These are phyloP conservation scores for Onygena corvina DNA, from an alignment of 2,329 filamentous ascomycete genomes.

Conservation along the genomic window DNA sequence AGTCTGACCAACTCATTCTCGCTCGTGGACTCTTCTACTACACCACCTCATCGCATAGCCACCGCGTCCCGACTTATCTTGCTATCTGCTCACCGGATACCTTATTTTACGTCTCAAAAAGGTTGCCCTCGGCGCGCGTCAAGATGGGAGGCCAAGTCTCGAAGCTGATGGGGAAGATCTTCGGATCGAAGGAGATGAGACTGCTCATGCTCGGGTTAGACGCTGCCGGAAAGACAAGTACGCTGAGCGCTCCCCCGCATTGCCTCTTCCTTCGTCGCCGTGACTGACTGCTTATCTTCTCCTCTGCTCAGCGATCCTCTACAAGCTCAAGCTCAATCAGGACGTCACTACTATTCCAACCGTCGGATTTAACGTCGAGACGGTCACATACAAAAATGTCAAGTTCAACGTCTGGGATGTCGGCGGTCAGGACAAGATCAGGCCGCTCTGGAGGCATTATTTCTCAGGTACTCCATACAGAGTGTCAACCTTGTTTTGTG, in stretches of 20 bases:
- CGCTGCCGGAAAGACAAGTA: slow-evolving; percentile 91
- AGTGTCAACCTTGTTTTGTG: slow-evolving; percentile 20
- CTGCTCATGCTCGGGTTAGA: slow-evolving; percentile 96
- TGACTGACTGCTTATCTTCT: slow-evolving; percentile 4
- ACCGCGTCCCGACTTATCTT: too few species aligned
- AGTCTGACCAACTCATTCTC: too few species aligned
- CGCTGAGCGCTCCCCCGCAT: slow-evolving; percentile 16
- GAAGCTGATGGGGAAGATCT: slow-evolving; percentile 97
- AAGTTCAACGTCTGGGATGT: slow-evolving; percentile 99
- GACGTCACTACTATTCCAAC: slow-evolving; percentile 97
- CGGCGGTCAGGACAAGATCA: slow-evolving; percentile 96
- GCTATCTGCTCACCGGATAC: too few species aligned
- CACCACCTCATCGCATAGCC: too few species aligned
- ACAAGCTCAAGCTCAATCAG: slow-evolving; percentile 97
- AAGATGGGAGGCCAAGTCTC: slow-evolving; percentile 88
- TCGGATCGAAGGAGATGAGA: slow-evolving; percentile 98
- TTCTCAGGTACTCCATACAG: slow-evolving; percentile 53
- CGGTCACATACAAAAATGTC: slow-evolving; percentile 97
- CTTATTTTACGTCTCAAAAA: too few species aligned
- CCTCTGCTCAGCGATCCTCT: slow-evolving; percentile 63
- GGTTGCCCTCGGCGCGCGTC: too few species aligned
- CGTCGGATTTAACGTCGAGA: slow-evolving; percentile 98
- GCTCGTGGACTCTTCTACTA: too few species aligned
- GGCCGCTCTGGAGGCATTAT: slow-evolving; percentile 94
- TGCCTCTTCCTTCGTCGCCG: not conserved